Base-by-base conservation (phyloP, 768 basidiomycete genomes). In the Rhodotorula kratochvilovae region DNA sequence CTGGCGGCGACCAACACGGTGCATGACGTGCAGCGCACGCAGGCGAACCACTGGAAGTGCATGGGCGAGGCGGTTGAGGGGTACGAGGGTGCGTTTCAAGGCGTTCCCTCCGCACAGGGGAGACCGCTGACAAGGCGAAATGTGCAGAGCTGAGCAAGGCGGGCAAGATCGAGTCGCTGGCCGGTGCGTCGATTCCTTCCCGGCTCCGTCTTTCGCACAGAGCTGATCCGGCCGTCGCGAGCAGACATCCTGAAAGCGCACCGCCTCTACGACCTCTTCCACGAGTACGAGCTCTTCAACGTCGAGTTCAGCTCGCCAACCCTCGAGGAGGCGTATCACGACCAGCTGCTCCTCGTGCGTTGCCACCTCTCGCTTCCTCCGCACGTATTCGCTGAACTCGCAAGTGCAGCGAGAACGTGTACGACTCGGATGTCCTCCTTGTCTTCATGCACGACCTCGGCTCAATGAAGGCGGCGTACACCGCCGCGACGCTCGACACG, bases 361-460 rank as follows among this genome's bases (percentile, higher is more conserved):
- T 33, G 10, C 8, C 5, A 29, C 8, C 25, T 6, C 7, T 19
- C 43, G n/a, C 8, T 42, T 60, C 60, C 45, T 5, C 35, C 27
- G 55, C 33, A 43, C 33, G 25, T 50, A 66, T 17, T 27, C n/a
- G n/a, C 50, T n/a, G 7, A n/a, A 11, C 46, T 58, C 39, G 33
- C 61, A 61, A 8, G 50, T 56, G 2, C 70, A 96, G 94, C 43
- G 81, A 84, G 56, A 89, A 94, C 79, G 82, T 97, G 43, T 88
- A 82, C 73, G 77, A 88, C 36, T 88, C 89, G 65, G 82, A 86
- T 42, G 91, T 89, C 0, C 77, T 98, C 35, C 86, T 98, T 39
- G 81, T 98, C 53, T 91, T 97, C 77, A 87, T 90, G 11, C 96
- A 99, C 81, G 94, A 98, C 82, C 92, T 97, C 77, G 95, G 95